Conservation (phyloP, 2,329 filamentous ascomycete species). For the Venturia effusa region DNA sequence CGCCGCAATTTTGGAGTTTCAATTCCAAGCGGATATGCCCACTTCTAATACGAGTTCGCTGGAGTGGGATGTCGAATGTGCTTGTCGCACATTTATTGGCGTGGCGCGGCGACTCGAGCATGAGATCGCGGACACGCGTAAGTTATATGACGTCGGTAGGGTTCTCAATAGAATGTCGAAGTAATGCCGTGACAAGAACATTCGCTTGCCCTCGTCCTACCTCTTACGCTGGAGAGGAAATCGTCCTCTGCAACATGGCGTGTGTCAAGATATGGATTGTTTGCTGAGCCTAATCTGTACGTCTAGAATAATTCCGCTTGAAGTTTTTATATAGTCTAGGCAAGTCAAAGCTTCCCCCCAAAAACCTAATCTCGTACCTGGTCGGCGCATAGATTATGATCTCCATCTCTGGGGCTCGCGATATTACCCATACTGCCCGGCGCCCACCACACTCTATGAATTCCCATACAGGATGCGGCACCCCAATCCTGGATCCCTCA, state of each 20-base stretch:
- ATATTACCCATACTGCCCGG: background rate
- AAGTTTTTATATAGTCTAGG: background rate
- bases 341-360: background rate
- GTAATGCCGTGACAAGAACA: background rate
- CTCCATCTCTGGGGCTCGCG: background rate
- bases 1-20: background rate
- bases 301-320: background rate
- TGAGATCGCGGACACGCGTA: background rate
- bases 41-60: background rate
- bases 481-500: background rate
- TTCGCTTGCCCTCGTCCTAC: background rate
- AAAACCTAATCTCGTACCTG: constrained; percentile 6
- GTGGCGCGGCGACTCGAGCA: background rate
- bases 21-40: background rate
- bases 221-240: background rate
- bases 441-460: background rate
- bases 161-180: constrained; percentile 6
- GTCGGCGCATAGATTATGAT: background rate
- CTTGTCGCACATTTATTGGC: background rate
- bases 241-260: background rate
- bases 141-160: constrained; percentile 5
- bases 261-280: background rate
- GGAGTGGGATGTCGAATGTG: background rate
- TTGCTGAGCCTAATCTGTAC: background rate
- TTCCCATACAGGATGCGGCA: background rate